A percentile compares a stretch with the other conserved stretches of the same genome.
Conservation (phyloP, 2,329 filamentous ascomycete genomes). For the Clarireedia hainanense region DNA sequence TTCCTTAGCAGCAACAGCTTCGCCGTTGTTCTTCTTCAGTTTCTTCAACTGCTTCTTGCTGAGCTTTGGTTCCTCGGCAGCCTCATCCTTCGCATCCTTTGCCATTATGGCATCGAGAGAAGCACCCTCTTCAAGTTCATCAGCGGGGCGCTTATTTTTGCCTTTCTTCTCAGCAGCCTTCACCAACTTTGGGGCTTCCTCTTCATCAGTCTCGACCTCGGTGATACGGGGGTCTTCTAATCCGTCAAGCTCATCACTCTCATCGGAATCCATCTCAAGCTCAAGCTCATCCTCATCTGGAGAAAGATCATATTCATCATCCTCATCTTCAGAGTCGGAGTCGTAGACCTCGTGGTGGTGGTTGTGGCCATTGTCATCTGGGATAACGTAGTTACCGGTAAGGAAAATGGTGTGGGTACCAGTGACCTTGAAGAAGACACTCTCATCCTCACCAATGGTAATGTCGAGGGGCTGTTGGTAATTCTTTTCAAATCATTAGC, state of each 20-base stretch:
- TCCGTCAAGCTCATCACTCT: constrained; percentile 70
- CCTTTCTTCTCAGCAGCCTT: constrained; percentile 36
- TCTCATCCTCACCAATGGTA: constrained; percentile 80
- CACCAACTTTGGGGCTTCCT: constrained; percentile 59
- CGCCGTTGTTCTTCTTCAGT: constrained; percentile 96
- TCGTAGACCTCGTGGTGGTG: constrained; percentile 53
- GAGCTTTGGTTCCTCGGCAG: constrained; percentile 60
- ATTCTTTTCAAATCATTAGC: constrained; percentile 46
- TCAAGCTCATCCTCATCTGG: constrained; percentile 72
- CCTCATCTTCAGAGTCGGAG: constrained; percentile 52
- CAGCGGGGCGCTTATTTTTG: constrained; percentile 92
- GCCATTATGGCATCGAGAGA: constrained; percentile 78
- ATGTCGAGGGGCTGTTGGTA: constrained; percentile 95
- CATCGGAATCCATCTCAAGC: constrained; percentile 44
- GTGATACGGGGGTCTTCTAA: constrained; percentile 73
- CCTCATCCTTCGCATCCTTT: constrained; percentile 53
- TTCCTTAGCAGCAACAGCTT: constrained; percentile 58
- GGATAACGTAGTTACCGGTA: constrained; percentile 90
- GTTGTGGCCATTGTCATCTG: constrained; percentile 48
- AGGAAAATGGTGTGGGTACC: constrained; percentile 88
- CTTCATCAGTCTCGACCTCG: constrained; percentile 74
- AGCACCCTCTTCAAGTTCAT: constrained; percentile 55
- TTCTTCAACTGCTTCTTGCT: constrained; percentile 99
- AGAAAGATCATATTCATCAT: constrained; percentile 73
- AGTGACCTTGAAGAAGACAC: constrained; percentile 83